Conservation (phyloP, 2,329 filamentous ascomycete species). For the Nannizziopsis arthrosporioides region DNA sequence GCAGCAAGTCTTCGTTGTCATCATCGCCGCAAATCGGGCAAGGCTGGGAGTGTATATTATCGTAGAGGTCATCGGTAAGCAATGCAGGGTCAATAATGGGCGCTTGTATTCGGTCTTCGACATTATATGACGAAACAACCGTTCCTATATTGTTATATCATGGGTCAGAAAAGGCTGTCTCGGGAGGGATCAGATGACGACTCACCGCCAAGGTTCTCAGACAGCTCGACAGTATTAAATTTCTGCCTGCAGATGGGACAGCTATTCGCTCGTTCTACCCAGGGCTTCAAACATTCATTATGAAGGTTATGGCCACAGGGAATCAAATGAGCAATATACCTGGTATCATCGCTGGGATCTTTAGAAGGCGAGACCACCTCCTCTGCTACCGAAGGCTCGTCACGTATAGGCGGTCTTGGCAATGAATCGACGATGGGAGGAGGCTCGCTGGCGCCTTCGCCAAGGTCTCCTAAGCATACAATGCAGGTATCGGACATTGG, state of each 20-base stretch:
- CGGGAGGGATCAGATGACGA: constrained; percentile 17
- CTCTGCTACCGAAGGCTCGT: constrained; percentile 10
- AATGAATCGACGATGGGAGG: constrained; percentile 18
- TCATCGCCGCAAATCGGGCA: constrained; percentile 75
- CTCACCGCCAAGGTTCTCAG: constrained; percentile 67
- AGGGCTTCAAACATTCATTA: constrained; percentile 81
- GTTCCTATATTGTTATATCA: constrained; percentile 33
- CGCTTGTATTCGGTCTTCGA: constrained; percentile 52
- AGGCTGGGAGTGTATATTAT: constrained; percentile 55
- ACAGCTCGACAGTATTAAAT: constrained; percentile 83
- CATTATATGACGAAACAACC: constrained; percentile 47
- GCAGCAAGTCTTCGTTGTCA: constrained; percentile 71
- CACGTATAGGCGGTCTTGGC: constrained; percentile 22
- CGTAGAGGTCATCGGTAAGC: constrained; percentile 54
- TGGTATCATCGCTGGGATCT: constrained; percentile 29
- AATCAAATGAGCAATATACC: constrained; percentile 49
- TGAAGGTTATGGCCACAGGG: constrained; percentile 88
- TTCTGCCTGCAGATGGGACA: constrained; percentile 90
- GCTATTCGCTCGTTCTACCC: constrained; percentile 94
- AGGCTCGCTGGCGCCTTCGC: constrained; percentile 44
- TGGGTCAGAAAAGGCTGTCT: constrained; percentile 2
- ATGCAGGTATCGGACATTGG: constrained; percentile 58
- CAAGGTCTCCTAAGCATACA: constrained; percentile 60
- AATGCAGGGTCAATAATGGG: constrained; percentile 71
- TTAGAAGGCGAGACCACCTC: constrained; percentile 17